Percentiles rank a stretch among this genome's conserved stretches.
phyloP scores from a whole-genome alignment of 2,329 filamentous ascomycete genomes.

The Monosporascus ibericus region DNA sequence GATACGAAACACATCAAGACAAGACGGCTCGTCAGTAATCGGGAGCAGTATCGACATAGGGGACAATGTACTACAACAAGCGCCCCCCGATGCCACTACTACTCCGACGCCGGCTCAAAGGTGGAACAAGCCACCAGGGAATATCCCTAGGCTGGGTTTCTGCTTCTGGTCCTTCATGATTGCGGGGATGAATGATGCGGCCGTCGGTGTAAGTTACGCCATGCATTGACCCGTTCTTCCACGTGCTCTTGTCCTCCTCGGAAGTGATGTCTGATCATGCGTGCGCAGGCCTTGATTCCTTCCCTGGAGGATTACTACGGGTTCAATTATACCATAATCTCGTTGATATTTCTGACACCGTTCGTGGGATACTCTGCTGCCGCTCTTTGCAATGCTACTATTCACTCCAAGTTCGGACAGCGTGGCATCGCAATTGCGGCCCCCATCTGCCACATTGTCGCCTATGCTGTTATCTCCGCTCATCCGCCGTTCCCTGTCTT shows the following conservation, averaged over 20 bases:
- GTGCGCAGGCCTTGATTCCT: neutral
- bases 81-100: neutral
- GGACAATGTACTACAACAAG: neutral
- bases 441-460: constrained; percentile 55
- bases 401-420: constrained; percentile 62
- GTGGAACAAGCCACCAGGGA: neutral
- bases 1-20: neutral
- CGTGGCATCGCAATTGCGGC: constrained; percentile 64
- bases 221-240: too few species aligned
- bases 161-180: constrained; percentile 4
- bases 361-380: constrained; percentile 60
- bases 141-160: neutral
- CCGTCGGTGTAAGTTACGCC: neutral
- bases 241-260: constrained; percentile 1
- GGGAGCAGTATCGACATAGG: neutral
- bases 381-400: constrained; percentile 56
- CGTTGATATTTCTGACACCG: constrained; percentile 61
- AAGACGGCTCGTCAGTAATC: neutral
- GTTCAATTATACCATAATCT: constrained; percentile 56
- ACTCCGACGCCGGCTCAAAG: neutral
- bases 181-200: constrained; percentile 8
- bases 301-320: constrained; percentile 57
- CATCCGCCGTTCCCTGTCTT: constrained; percentile 66
- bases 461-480: constrained; percentile 58
- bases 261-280: neutral